Evolutionary conservation across 208 protist genomes (phyloP).

Genomic region (Trypanosomatidae sp.): DNA sequence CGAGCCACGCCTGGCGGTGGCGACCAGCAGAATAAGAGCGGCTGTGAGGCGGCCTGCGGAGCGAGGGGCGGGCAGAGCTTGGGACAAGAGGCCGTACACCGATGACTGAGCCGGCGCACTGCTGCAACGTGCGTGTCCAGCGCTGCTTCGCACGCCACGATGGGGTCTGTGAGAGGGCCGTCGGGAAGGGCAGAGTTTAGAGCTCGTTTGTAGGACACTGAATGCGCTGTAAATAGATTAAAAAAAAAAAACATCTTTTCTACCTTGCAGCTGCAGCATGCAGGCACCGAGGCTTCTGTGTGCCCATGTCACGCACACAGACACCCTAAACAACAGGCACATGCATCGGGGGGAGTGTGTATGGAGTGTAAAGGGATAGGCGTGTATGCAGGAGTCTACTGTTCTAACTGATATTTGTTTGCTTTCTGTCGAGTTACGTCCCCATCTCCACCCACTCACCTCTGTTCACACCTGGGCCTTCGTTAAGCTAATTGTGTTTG

Average conservation of each 20-base stretch:
- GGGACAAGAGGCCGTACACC: neutral
- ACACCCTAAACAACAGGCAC: neutral
- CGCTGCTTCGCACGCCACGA: neutral
- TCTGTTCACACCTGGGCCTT: no score
- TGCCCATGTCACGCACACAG: neutral
- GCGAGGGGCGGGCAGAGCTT: neutral
- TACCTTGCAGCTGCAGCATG: neutral
- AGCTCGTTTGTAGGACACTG: neutral
- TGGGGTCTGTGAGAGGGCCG: neutral
- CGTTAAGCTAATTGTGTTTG: no score
- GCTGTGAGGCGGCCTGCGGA: neutral
- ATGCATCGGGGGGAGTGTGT: neutral
- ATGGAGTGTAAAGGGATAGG: neutral
- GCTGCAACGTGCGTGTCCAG: neutral
- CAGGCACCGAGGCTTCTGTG: neutral
- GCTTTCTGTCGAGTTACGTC: no score
- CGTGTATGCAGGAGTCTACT: neutral
- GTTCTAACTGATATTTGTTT: no score
- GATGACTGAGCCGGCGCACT: neutral
- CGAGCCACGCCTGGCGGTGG: neutral
- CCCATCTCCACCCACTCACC: no score
- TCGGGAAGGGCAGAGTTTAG: neutral
- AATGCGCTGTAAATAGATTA: neutral
- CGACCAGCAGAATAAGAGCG: neutral
- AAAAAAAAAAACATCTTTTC: neutral